These are phyloP conservation scores for Daldinia loculata DNA, from an alignment of 495 filamentous ascomycete species.

Conservation along the genomic window DNA sequence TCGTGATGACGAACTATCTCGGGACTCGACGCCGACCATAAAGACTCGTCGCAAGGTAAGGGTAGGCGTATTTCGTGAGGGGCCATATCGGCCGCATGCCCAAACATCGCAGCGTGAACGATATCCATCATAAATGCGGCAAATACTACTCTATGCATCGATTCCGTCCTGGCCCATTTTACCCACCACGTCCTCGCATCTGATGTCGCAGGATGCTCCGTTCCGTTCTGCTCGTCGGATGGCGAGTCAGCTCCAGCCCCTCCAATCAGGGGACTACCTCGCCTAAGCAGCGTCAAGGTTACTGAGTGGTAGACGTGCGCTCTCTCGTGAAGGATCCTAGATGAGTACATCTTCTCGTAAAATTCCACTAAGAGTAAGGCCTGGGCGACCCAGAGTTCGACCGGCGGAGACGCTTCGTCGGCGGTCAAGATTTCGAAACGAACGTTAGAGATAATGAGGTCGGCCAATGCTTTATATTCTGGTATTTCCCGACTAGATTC, in stretches of 20 bases:
- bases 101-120: conserved; percentile 96
- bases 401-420: conserved; percentile 85
- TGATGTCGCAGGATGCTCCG: conserved; percentile 46
- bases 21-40: conserved; percentile 91
- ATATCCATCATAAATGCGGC: conserved; percentile 95
- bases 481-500: conserved; percentile 74
- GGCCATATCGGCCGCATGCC: conserved; percentile 94
- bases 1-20: conserved; percentile 87
- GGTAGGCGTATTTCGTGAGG: conserved; percentile 95
- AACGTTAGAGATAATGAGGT: conserved; percentile 83
- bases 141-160: conserved; percentile 90
- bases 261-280: conserved; percentile 91
- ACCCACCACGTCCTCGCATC: conserved; percentile 90
- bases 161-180: conserved; percentile 93
- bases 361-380: conserved; percentile 87
- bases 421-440: conserved; percentile 89
- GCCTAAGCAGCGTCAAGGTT: conserved; percentile 88
- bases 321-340: conserved; percentile 86
- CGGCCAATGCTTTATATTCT: conserved; percentile 77
- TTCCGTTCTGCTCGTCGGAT: conserved; percentile 72
- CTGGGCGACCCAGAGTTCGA: conserved; percentile 94
- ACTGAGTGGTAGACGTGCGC: conserved; percentile 98
- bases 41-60: conserved; percentile 89
- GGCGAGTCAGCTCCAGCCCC: conserved; percentile 89
- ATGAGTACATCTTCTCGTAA: conserved; percentile 97